Evolutionary conservation across 768 basidiomycete species (phyloP).

Genomic region (Melanogaster broomeanus): DNA sequence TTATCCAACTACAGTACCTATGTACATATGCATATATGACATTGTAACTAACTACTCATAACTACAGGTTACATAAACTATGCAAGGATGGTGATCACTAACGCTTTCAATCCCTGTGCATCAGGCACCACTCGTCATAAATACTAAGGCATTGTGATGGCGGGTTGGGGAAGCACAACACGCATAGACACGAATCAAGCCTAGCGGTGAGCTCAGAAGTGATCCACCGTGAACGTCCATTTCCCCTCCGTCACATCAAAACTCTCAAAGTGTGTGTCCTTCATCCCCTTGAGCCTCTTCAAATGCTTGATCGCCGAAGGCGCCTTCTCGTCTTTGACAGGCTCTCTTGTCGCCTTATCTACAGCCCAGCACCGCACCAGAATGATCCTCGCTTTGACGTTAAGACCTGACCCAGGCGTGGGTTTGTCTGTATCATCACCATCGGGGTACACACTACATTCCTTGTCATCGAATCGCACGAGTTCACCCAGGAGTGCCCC

Average conservation of each 20-base stretch:
- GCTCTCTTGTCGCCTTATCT: constrained; percentile 89
- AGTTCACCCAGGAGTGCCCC: constrained; percentile 84
- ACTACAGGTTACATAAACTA: constrained; percentile 21
- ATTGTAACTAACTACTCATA: constrained; percentile 13
- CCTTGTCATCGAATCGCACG: constrained; percentile 87
- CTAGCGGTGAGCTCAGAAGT: constrained; percentile 60
- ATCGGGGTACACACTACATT: constrained; percentile 93
- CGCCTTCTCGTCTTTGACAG: constrained; percentile 80
- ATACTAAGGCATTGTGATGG: neutral
- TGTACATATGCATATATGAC: neutral
- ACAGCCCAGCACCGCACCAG: constrained; percentile 84
- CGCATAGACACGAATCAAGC: neutral
- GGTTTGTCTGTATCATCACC: constrained; percentile 85
- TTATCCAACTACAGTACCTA: too few species aligned
- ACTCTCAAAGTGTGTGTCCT: constrained; percentile 79
- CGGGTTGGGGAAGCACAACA: neutral
- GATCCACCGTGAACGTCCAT: constrained; percentile 94
- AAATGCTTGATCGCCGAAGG: constrained; percentile 70
- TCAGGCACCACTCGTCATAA: neutral
- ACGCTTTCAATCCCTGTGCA: constrained; percentile 3
- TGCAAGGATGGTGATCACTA: constrained; percentile 10
- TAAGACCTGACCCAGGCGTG: constrained; percentile 80
- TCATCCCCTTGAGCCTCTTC: constrained; percentile 81
- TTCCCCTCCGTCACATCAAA: constrained; percentile 81
- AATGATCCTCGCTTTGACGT: constrained; percentile 79